Base-by-base conservation (phyloP, 2,329 filamentous ascomycete species). In the Remersonia thermophila region DNA sequence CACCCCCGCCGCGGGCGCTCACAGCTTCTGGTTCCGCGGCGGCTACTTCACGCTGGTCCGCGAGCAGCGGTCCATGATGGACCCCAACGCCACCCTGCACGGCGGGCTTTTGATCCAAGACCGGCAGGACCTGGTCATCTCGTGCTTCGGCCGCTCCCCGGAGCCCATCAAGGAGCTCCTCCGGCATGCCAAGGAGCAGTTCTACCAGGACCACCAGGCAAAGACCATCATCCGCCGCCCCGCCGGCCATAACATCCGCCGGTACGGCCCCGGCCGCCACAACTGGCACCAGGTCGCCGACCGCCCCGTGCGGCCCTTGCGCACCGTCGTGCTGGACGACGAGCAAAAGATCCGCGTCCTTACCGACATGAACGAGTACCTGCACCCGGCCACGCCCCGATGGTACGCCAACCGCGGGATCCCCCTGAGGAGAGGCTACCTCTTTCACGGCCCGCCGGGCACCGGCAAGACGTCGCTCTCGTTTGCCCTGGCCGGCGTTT, bases 361-460 rank as follows among this genome's bases (percentile, higher is more conserved):
- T 8, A 61, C 62, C 17, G 83, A 91, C 48, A 78, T 89, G 49
- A 82, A 83, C 46, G 81, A 86, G 47, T 89, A 84, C 44, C 63
- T 91, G 0, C 73, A 84, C 36, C 80, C 82, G 0, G 61, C 66
- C 1, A 83, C 76, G 0, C 71, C 75, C 1, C 65, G 67, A 8
- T 89, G 81, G 80, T 89, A 89, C 50, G 73, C 80, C 0, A 75
- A 75, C 32, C 66, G 80, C 2, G 83, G 83, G 0, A 83, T 89
- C 20, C 82, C 82, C 0, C 76, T 87, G 35, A 68, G 83, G 0
- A 61, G 83, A 20, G 84, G 83, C 0, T 89, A 87, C 48, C 66
- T 89, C 0, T 83, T 89, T 45, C 69, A 84, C 47, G 83, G 83
- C 0, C 80, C 80, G 0, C 80, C 80, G 0, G 80, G 81, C 0